Evolutionary conservation across 495 filamentous ascomycete genomes (phyloP).

Genomic region (Bryoglossum gracile): DNA sequence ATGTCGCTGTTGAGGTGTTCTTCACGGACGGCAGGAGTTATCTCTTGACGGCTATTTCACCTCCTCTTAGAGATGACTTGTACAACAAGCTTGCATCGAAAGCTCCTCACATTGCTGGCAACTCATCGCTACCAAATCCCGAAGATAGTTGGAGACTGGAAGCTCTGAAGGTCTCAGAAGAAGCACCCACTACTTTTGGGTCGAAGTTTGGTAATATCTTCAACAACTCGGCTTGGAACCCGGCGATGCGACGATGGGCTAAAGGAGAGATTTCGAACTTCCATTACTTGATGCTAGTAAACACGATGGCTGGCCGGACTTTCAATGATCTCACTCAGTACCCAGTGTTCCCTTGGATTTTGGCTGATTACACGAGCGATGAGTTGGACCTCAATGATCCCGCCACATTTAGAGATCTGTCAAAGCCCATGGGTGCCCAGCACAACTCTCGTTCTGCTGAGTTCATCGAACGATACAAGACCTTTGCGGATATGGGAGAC

Average conservation of each 20-base stretch:
- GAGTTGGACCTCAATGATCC: constrained; percentile 83
- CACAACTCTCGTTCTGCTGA: constrained; percentile 62
- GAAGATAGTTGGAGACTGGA: constrained; percentile 84
- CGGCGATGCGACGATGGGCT: constrained; percentile 84
- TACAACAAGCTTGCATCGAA: constrained; percentile 64
- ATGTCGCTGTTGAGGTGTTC: constrained; percentile 92
- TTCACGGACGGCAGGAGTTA: constrained; percentile 96
- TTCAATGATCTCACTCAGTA: constrained; percentile 99
- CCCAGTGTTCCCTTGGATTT: constrained; percentile 94
- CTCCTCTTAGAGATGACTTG: constrained; percentile 66
- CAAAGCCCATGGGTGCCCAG: constrained; percentile 97
- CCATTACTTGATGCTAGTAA: constrained; percentile 96
- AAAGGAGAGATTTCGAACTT: constrained; percentile 97
- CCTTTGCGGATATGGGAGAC: constrained; percentile 88
- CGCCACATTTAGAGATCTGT: constrained; percentile 78
- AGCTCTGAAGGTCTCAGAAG: constrained; percentile 71
- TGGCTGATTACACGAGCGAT: constrained; percentile 95
- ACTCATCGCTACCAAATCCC: constrained; percentile 42
- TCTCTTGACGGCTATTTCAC: constrained; percentile 72
- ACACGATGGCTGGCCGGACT: constrained; percentile 92
- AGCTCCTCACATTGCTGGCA: constrained; percentile 63
- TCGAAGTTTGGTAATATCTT: constrained; percentile 95
- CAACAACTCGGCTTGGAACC: constrained; percentile 63
- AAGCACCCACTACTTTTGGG: constrained; percentile 66
- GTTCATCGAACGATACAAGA: constrained; percentile 75